These are phyloP conservation scores for Microbotryomycetes sp. DNA, from an alignment of 1,284 basidiomycete species.

Conservation along the genomic window DNA sequence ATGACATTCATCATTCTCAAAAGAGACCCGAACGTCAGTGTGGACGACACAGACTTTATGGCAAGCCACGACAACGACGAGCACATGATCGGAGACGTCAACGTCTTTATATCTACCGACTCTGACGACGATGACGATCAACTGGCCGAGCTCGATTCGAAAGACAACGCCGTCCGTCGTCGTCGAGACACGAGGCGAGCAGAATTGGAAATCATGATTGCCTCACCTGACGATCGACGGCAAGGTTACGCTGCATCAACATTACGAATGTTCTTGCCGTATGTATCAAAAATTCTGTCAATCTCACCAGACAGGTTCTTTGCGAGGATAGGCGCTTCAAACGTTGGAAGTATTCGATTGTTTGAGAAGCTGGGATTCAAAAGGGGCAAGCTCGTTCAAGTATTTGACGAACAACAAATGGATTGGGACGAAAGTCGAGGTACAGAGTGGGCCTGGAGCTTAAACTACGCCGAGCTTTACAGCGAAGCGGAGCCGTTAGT, in stretches of 20 bases:
- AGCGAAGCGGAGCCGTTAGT: background rate
- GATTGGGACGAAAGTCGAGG: background rate
- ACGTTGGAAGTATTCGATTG: conserved; percentile 52
- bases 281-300: conserved; percentile 30
- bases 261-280: conserved; percentile 38
- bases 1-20: conserved; percentile 83
- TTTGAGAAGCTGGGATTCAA: conserved; percentile 64
- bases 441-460: background rate
- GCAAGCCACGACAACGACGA: conserved; percentile 38
- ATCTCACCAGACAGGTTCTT: conserved; percentile 44
- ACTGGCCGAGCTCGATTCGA: conserved; percentile 45
- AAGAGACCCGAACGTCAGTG: conserved; percentile 28
- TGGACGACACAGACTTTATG: conserved; percentile 30
- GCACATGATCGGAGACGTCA: conserved; percentile 86
- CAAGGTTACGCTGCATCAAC: conserved; percentile 50
- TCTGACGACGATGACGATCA: conserved; percentile 41
- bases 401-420: conserved; percentile 70
- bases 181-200: conserved; percentile 43
- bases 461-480: background rate
- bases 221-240: conserved; percentile 50
- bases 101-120: conserved; percentile 65
- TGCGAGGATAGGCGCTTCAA: conserved; percentile 52
- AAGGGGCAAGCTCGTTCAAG: conserved; percentile 56
- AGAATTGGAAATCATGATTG: conserved; percentile 78
- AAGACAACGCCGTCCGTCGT: background rate